These are phyloP conservation scores for Emergomyces africanus DNA, from an alignment of 2,329 filamentous ascomycete species.

Conservation along the genomic window DNA sequence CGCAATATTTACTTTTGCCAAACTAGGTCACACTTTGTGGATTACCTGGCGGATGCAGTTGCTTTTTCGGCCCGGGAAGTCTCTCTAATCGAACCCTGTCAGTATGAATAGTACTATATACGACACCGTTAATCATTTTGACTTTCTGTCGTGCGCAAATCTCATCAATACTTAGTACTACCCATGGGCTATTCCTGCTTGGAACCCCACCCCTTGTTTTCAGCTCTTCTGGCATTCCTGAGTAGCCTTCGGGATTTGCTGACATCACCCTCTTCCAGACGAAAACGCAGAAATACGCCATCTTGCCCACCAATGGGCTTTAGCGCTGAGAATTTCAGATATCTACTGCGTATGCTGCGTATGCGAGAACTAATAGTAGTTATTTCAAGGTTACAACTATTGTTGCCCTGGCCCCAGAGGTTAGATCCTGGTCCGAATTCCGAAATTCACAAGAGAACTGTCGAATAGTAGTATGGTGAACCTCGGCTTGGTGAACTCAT, in stretches of 20 bases:
- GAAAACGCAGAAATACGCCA: background rate
- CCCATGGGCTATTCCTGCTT: background rate
- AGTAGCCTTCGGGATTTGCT: background rate
- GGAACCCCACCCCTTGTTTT: background rate
- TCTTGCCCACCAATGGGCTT: background rate
- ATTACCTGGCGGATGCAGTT: background rate
- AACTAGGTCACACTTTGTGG: background rate
- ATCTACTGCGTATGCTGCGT: background rate
- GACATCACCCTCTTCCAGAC: background rate
- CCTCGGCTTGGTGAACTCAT: background rate
- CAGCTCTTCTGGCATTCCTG: background rate
- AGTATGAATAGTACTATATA: background rate
- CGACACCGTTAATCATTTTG: background rate
- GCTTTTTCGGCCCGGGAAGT: background rate
- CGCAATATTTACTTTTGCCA: background rate
- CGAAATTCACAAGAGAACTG: background rate
- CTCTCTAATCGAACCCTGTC: background rate
- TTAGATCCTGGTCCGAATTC: background rate
- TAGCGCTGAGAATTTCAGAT: background rate
- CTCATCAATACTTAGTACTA: too few relatives aligned
- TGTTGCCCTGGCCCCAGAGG: background rate
- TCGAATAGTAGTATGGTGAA: background rate
- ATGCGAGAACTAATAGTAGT: background rate
- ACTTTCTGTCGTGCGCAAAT: background rate
- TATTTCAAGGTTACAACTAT: background rate